Conservation (phyloP, 2,329 filamentous ascomycete genomes). For the Aspergillus proliferans region DNA sequence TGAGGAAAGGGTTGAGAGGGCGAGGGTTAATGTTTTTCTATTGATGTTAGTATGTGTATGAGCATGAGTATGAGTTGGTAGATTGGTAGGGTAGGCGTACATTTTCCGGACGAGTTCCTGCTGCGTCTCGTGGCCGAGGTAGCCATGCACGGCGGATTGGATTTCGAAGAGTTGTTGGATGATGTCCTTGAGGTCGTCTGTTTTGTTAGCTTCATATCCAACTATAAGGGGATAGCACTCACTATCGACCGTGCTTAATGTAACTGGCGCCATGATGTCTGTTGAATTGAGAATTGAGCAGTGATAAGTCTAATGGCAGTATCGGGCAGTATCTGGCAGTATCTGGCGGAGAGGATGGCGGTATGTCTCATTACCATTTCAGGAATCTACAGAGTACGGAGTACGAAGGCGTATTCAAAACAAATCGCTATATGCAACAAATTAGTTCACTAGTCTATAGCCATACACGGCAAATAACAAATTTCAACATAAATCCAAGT, state of each 20-base stretch:
- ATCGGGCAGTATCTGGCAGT: not conserved
- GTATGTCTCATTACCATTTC: not conserved
- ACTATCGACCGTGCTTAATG: slow-evolving; percentile 31
- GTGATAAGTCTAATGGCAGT: not conserved
- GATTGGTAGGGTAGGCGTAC: slow-evolving; percentile 26
- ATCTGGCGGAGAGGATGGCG: not conserved
- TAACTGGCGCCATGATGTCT: slow-evolving; percentile 26
- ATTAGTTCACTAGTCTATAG: slow-evolving; percentile 7
- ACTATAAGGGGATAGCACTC: slow-evolving; percentile 2
- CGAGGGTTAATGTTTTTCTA: slow-evolving; percentile 47
- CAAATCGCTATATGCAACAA: slow-evolving; percentile 3
- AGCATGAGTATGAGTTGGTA: not conserved
- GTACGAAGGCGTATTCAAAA: not conserved
- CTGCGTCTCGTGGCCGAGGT: slow-evolving; percentile 52
- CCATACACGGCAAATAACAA: slow-evolving; percentile 3
- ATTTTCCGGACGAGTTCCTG: slow-evolving; percentile 54
- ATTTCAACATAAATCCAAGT: slow-evolving; percentile 3
- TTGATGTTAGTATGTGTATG: slow-evolving; percentile 1
- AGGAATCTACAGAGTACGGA: not conserved
- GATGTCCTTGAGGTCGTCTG: slow-evolving; percentile 53
- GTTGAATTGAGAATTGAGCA: not conserved
- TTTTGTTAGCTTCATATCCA: not conserved
- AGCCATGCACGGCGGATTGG: slow-evolving; percentile 53
- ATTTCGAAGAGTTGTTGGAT: slow-evolving; percentile 59
- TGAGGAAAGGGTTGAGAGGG: slow-evolving; percentile 47